Evolutionary conservation across 31 red algal genomes (phyloP).

Genomic region (Endocladia muricata): DNA sequence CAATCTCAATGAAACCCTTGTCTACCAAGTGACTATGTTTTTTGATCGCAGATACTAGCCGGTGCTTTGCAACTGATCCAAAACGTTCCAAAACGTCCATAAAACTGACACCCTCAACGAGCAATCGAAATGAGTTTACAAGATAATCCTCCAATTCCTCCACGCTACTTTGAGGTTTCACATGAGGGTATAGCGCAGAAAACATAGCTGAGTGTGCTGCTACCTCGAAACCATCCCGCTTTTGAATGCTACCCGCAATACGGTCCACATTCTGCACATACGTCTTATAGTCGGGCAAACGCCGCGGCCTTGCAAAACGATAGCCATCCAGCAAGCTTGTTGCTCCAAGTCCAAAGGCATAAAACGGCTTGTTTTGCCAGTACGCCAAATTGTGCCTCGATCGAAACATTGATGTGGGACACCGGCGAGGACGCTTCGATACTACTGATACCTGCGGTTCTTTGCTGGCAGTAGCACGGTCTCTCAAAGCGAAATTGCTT

Average conservation of each 20-base stretch:
- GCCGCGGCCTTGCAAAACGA: conserved; percentile 48
- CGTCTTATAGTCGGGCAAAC: conserved; percentile 15
- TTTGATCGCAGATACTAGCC: conserved; percentile 19
- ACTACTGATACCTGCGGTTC: too few species aligned
- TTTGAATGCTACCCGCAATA: neutral
- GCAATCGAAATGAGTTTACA: conserved; percentile 47
- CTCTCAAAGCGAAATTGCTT: conserved; percentile 44
- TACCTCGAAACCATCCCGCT: neutral
- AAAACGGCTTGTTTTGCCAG: conserved; percentile 84
- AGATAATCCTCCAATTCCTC: conserved; percentile 55
- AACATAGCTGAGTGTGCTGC: neutral
- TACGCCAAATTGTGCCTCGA: conserved; percentile 89
- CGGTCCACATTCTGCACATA: conserved; percentile 32
- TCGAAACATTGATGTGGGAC: conserved; percentile 1
- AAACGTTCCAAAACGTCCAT: conserved; percentile 8
- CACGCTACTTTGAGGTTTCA: neutral
- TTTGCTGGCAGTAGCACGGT: neutral
- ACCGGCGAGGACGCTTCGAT: too few species aligned
- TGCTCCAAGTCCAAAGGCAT: conserved; percentile 81
- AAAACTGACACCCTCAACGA: conserved; percentile 40
- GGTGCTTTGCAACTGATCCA: conserved; percentile 5
- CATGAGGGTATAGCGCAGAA: conserved; percentile 1
- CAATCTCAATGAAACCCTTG: neutral
- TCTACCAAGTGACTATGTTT: conserved; percentile 17
- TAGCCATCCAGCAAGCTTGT: conserved; percentile 70